phyloP scores from a whole-genome alignment of 371 early-diverging fungal species.

The Mucor piriformis region DNA sequence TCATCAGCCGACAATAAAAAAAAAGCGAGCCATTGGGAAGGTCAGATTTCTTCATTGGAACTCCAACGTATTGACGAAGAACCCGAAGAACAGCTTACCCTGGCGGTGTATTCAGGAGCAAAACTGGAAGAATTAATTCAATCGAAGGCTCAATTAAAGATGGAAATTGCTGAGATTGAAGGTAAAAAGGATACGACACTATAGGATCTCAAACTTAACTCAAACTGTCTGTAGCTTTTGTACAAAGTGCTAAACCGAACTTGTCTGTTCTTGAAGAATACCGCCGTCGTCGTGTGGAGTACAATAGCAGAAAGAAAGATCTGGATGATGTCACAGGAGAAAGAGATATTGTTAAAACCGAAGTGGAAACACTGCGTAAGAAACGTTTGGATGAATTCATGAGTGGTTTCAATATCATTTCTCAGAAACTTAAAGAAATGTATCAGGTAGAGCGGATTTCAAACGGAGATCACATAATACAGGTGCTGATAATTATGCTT shows the following conservation, averaged over 20 bases:
- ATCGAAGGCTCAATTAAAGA: conserved; percentile 37
- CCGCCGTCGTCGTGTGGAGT: conserved; percentile 76
- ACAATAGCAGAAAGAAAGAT: conserved; percentile 69
- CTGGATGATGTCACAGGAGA: conserved; percentile 73
- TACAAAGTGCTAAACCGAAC: conserved; percentile 82
- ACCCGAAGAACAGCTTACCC: conserved; percentile 58
- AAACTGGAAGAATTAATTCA: conserved; percentile 48
- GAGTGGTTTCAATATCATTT: conserved; percentile 94
- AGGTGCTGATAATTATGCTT: background rate
- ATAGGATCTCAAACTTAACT: background rate
- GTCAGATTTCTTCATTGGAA: conserved; percentile 51
- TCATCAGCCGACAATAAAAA: conserved; percentile 53
- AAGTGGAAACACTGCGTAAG: conserved; percentile 81
- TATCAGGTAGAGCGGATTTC: conserved; percentile 75
- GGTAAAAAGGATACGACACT: conserved; percentile 12
- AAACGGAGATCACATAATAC: background rate
- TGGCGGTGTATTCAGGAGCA: conserved; percentile 53
- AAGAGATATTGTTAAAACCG: conserved; percentile 75
- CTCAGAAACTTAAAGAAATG: conserved; percentile 98
- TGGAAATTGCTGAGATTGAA: conserved; percentile 55
- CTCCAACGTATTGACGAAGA: conserved; percentile 56
- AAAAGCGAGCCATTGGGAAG: conserved; percentile 57
- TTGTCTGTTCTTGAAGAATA: conserved; percentile 90
- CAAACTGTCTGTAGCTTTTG: conserved; percentile 44
- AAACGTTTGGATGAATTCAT: conserved; percentile 93